These are phyloP conservation scores for Brettanomyces anomalus DNA, from an alignment of 805 yeast species.

Conservation along the genomic window DNA sequence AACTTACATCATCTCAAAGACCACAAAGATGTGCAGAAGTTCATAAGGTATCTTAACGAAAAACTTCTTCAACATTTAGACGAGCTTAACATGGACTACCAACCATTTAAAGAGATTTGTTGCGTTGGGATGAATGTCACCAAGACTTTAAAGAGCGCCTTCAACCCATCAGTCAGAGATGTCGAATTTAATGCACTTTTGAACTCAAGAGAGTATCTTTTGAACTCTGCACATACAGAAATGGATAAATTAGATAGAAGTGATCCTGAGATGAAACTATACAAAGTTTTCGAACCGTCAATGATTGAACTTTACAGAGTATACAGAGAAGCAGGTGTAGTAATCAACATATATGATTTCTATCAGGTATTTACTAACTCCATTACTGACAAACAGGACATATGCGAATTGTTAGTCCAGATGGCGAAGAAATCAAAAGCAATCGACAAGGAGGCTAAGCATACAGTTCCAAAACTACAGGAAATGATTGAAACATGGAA, in stretches of 20 bases:
- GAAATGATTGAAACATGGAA: conserved; percentile 5
- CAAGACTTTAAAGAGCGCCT: conserved; percentile 25
- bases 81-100: conserved; percentile 18
- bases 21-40: conserved; percentile 4
- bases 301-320: conserved; percentile 51
- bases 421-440: conserved; percentile 3
- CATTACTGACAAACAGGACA: conserved; percentile 9
- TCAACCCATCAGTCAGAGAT: conserved; percentile 37
- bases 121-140: conserved; percentile 21
- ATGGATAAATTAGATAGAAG: conserved; percentile 4
- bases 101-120: conserved; percentile 33
- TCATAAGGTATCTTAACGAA: conserved; percentile 11
- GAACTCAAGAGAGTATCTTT: conserved; percentile 27
- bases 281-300: conserved; percentile 36
- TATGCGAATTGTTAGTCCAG: conserved; percentile 10
- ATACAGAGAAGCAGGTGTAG: conserved; percentile 70
- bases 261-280: conserved; percentile 19
- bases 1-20: conserved; percentile 1
- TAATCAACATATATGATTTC: conserved; percentile 29
- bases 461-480: not conserved
- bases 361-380: conserved; percentile 29
- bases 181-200: conserved; percentile 31
- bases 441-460: not conserved
- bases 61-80: conserved; percentile 12
- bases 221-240: conserved; percentile 19